Base-by-base conservation (phyloP, 2,329 filamentous ascomycete genomes). In the Coniella lustricola region DNA sequence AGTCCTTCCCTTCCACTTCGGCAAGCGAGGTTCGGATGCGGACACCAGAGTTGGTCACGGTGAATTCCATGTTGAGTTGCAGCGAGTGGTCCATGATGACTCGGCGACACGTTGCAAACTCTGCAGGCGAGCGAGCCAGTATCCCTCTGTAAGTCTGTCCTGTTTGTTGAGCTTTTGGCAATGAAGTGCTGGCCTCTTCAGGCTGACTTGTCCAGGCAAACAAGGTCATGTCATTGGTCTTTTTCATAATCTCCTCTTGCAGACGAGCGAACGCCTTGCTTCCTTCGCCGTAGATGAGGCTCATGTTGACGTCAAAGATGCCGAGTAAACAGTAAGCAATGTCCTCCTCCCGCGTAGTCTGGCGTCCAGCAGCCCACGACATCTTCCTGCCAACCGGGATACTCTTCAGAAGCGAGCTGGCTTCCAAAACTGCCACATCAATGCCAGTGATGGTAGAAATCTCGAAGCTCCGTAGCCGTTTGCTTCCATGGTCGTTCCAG, bases 211-310 rank as follows among this genome's bases (percentile, higher is more conserved):
- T 54, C 52, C 52, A 54, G 8, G 52, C 52, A 18, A 54, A 54
- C 3, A 54, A 46, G 2, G 52, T 52, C 13, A 54, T 50, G 29
- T 54, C 52, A 8, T 52, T 51, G n/a, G 40, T 51, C 25, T 41
- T 52, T 20, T 58, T 54, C 4, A 50, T 48, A 17, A 62, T 62
- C 37, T 61, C 59, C 21, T 61, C 54, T 44, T 61, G 58, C 7
- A 61, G 53, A 16, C 59, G 47, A 20, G 48, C 16, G 35, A 60
- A 61, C 4, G 59, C 50, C 18, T 54, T 57, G 7, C 25, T 25
- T 18, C 58, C 56, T 36, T 62, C 60, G 9, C 60, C 60, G 22
- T 62, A 62, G 1, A 62, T 53, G 38, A 63, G 48, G 9, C 60
- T 54, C 56, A 62, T 62, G 17, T 58, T 60, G 5, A 63, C 50